Evolutionary conservation across 148 eudicot genomes (phyloP).

Genomic region (Nepenthes gracilis): DNA sequence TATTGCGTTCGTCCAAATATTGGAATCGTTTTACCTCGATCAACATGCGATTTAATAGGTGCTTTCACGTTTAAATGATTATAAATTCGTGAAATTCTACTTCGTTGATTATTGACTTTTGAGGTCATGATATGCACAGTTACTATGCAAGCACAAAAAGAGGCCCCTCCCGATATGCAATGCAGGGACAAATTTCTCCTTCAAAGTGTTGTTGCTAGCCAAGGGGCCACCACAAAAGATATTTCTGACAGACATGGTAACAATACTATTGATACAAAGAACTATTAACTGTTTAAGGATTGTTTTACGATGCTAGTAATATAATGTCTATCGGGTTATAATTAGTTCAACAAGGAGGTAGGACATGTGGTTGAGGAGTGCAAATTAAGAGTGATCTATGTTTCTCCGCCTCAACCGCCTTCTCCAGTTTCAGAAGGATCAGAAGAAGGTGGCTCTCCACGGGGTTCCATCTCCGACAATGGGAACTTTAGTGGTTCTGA

Average conservation of each 20-base stretch:
- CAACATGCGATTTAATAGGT: conserved; percentile 62
- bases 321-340: neutral
- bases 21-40: conserved; percentile 58
- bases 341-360: conserved; percentile 67
- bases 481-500: conserved; percentile 36
- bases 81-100: neutral
- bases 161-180: conserved; percentile 70
- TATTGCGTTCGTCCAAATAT: conserved; percentile 82
- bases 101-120: neutral
- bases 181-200: conserved; percentile 87
- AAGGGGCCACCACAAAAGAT: conserved; percentile 53
- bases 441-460: conserved; percentile 70
- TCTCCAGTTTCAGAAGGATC: conserved; percentile 66
- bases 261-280: neutral
- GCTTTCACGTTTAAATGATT: neutral
- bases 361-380: conserved; percentile 76
- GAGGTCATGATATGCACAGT: conserved; percentile 21
- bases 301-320: neutral
- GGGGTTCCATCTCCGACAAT: conserved; percentile 69
- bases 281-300: neutral
- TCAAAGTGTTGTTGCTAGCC: conserved; percentile 49
- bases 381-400: conserved; percentile 75
- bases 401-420: conserved; percentile 58
- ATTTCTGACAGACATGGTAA: conserved; percentile 77
- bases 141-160: conserved; percentile 89